phyloP scores from a whole-genome alignment of 768 basidiomycete genomes.

The Tubosaeta sp. region DNA sequence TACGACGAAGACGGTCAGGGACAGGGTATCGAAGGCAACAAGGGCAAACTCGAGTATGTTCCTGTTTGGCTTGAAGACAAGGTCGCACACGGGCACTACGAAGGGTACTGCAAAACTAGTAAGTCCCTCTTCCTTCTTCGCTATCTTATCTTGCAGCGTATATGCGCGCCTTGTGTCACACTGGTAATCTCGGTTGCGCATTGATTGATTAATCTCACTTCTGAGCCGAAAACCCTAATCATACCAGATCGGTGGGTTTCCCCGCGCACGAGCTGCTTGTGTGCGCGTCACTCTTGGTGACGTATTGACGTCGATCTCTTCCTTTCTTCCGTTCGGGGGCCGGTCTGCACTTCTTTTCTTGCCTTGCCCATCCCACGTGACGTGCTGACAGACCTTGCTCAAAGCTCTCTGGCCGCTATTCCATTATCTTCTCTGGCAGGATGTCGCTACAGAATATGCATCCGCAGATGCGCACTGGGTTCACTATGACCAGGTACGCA shows the following conservation, averaged over 20 bases:
- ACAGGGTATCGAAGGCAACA: constrained; percentile 44
- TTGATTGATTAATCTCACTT: constrained; percentile 8
- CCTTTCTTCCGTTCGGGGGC: not conserved
- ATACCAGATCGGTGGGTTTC: not conserved
- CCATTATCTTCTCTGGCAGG: constrained; percentile 98
- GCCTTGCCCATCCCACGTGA: not conserved
- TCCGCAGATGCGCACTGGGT: constrained; percentile 79
- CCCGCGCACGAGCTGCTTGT: not conserved
- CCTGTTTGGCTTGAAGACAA: constrained; percentile 91
- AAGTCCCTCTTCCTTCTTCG: constrained; percentile 32
- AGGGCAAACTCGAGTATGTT: constrained; percentile 64
- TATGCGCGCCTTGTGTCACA: too few relatives aligned
- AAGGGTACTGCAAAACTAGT: constrained; percentile 98
- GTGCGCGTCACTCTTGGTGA: not conserved
- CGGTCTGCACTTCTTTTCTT: not conserved
- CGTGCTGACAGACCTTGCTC: constrained; percentile 5
- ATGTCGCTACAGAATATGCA: constrained; percentile 85
- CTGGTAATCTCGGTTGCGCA: not conserved
- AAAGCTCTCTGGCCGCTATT: constrained; percentile 95
- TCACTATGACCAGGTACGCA: constrained; percentile 27
- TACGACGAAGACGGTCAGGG: constrained; percentile 42
- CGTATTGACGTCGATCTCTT: not conserved
- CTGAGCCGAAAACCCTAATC: too few relatives aligned
- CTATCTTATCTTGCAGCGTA: constrained; percentile 2
- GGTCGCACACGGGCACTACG: constrained; percentile 90